Percentiles rank a stretch among this genome's conserved stretches.
These are phyloP conservation scores for Solanum sejunctum DNA, from an alignment of 257 asterid genomes.

Conservation along the genomic window DNA sequence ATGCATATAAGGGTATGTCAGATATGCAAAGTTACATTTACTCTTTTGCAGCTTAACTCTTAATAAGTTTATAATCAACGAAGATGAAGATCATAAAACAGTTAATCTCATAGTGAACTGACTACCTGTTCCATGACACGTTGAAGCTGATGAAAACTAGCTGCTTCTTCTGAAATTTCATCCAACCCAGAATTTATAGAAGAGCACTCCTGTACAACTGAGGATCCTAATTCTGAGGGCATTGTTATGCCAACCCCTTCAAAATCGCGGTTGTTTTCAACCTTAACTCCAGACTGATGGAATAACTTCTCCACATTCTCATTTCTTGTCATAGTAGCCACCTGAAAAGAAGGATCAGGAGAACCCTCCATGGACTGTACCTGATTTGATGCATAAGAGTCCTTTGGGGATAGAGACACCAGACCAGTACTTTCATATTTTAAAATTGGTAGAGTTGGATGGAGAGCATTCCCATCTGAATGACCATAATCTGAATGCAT, in stretches of 20 bases:
- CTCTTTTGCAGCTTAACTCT: not conserved
- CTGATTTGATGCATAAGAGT: slow-evolving; percentile 33
- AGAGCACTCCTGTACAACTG: slow-evolving; percentile 31
- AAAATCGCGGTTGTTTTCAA: slow-evolving; percentile 21
- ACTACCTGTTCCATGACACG: slow-evolving; percentile 68
- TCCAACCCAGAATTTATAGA: slow-evolving; percentile 25
- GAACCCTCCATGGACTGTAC: slow-evolving; percentile 23
- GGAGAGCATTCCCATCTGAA: slow-evolving; percentile 27
- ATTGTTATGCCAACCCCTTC: slow-evolving; percentile 18
- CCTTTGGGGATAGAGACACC: slow-evolving; percentile 34
- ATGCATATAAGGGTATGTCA: not conserved
- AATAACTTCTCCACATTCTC: slow-evolving; percentile 22
- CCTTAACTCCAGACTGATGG: slow-evolving; percentile 17
- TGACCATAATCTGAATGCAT: slow-evolving; percentile 29
- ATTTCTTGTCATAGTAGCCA: slow-evolving; percentile 16
- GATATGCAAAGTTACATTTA: not conserved
- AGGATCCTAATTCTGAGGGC: slow-evolving; percentile 41
- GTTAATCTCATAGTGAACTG: not conserved
- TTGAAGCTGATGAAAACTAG: slow-evolving; percentile 61
- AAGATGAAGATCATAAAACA: not conserved
- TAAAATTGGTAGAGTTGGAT: slow-evolving; percentile 24
- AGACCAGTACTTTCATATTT: slow-evolving; percentile 37
- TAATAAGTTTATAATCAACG: not conserved
- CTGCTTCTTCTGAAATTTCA: slow-evolving; percentile 46
- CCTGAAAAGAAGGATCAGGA: slow-evolving; percentile 18